Evolutionary conservation across 2,329 filamentous ascomycete species (phyloP).

Genomic region (Ampelomyces quisqualis): DNA sequence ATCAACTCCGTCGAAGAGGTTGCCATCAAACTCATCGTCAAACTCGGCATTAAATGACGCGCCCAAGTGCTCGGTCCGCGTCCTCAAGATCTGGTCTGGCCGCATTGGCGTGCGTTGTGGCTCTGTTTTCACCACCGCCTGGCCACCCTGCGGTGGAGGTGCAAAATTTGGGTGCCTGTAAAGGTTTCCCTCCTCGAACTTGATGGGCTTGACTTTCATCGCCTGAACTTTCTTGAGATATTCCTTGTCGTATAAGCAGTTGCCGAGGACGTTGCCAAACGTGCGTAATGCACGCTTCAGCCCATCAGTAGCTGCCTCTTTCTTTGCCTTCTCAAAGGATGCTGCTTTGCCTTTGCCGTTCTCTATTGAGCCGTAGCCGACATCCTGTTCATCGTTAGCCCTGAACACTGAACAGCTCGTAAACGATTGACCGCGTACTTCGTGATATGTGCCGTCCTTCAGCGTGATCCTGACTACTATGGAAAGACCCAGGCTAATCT

Average conservation of each 20-base stretch:
- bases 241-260: slow-evolving; percentile 96
- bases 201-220: slow-evolving; percentile 75
- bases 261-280: slow-evolving; percentile 96
- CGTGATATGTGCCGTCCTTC: slow-evolving; percentile 92
- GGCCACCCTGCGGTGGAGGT: slow-evolving; percentile 46
- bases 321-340: slow-evolving; percentile 98
- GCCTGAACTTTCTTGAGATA: slow-evolving; percentile 89
- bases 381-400: slow-evolving; percentile 57
- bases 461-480: slow-evolving; percentile 89
- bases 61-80: slow-evolving; percentile 36
- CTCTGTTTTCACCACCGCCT: slow-evolving; percentile 31
- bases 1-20: slow-evolving; percentile 58
- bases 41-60: slow-evolving; percentile 46
- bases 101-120: slow-evolving; percentile 25
- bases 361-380: slow-evolving; percentile 94
- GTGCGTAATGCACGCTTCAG: slow-evolving; percentile 85
- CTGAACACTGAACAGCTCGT: neutral
- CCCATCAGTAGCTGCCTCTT: slow-evolving; percentile 93
- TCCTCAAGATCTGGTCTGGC: slow-evolving; percentile 26
- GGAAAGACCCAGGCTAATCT: slow-evolving; percentile 80
- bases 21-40: slow-evolving; percentile 59
- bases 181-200: slow-evolving; percentile 75
- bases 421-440: slow-evolving; percentile 51
- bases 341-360: slow-evolving; percentile 94
- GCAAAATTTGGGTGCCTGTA: slow-evolving; percentile 78